These are phyloP conservation scores for Sherardia arvensis DNA, from an alignment of 257 asterid species.

Conservation along the genomic window DNA sequence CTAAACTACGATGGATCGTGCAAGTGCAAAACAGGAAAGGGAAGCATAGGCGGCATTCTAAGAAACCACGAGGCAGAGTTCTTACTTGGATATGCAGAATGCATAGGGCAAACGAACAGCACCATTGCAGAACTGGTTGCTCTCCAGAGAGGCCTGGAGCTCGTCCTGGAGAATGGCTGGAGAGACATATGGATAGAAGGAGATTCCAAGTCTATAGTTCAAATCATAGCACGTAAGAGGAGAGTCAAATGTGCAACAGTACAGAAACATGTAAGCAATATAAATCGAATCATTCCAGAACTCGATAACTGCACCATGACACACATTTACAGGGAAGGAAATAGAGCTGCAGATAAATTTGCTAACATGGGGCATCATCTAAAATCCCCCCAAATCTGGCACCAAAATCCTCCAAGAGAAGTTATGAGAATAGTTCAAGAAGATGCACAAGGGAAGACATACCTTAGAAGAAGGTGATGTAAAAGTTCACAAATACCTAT, in stretches of 20 bases:
- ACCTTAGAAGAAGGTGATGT: slow-evolving; percentile 33
- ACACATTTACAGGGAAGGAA: slow-evolving; percentile 60
- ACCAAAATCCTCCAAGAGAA: slow-evolving; percentile 37
- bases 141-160: slow-evolving; percentile 57
- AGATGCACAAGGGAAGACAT: slow-evolving; percentile 53
- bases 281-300: slow-evolving; percentile 41
- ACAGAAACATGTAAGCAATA: slow-evolving; percentile 27
- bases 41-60: slow-evolving; percentile 67
- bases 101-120: slow-evolving; percentile 52
- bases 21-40: slow-evolving; percentile 49
- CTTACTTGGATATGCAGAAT: slow-evolving; percentile 57
- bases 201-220: slow-evolving; percentile 51
- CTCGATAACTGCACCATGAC: slow-evolving; percentile 34
- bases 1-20: slow-evolving; percentile 76
- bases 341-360: slow-evolving; percentile 63
- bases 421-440: slow-evolving; percentile 38
- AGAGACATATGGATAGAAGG: slow-evolving; percentile 59
- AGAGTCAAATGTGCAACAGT: slow-evolving; percentile 33
- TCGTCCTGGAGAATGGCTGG: slow-evolving; percentile 63
- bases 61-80: slow-evolving; percentile 60
- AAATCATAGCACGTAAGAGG: slow-evolving; percentile 32
- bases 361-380: slow-evolving; percentile 59
- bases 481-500: neutral
- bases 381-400: slow-evolving; percentile 56
- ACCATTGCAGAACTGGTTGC: slow-evolving; percentile 59